Percentiles rank a stretch among this genome's conserved stretches.
phyloP scores from a whole-genome alignment of 805 yeast genomes.

The Starmerella scarabaei region DNA sequence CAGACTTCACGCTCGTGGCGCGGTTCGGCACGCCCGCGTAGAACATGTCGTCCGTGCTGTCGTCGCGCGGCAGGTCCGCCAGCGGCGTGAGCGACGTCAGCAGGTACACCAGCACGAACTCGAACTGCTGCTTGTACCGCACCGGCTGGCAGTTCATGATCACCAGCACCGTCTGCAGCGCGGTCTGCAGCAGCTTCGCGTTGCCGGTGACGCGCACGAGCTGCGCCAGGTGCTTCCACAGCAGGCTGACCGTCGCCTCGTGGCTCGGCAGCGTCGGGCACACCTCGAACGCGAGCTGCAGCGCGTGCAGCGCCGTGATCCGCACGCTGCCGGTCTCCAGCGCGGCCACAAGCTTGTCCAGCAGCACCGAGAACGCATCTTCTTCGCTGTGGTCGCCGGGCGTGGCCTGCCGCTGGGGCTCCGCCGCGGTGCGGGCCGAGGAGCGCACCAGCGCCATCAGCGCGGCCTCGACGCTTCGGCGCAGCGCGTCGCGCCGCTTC shows the following conservation, averaged over 20 bases:
- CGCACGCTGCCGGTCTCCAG: conserved; percentile 50
- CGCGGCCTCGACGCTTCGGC: conserved; percentile 59
- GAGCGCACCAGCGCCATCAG: conserved; percentile 14
- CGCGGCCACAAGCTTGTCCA: conserved; percentile 35
- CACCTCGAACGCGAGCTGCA: conserved; percentile 70
- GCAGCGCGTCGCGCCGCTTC: conserved; percentile 74
- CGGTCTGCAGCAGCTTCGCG: conserved; percentile 54
- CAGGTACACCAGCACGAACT: conserved; percentile 34
- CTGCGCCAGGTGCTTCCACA: conserved; percentile 76
- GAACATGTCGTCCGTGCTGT: conserved; percentile 28
- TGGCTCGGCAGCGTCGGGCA: conserved; percentile 52
- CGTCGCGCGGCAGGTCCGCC: conserved; percentile 29
- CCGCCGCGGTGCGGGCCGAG: conserved; percentile 9
- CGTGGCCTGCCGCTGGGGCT: not conserved
- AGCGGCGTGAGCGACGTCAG: conserved; percentile 29
- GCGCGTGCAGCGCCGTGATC: conserved; percentile 62
- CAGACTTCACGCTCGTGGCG: conserved; percentile 44
- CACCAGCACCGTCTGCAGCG: conserved; percentile 64
- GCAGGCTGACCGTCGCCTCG: conserved; percentile 53
- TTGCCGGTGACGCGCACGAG: conserved; percentile 59
- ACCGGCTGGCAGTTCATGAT: conserved; percentile 53
- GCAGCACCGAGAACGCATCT: too few species aligned
- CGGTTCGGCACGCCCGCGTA: conserved; percentile 31
- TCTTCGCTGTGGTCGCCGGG: not conserved
- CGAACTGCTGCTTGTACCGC: conserved; percentile 66